A percentile compares a stretch with the other conserved stretches of the same genome.
Conservation (phyloP, 2,329 filamentous ascomycete species). For the Fonsecaea erecta region DNA sequence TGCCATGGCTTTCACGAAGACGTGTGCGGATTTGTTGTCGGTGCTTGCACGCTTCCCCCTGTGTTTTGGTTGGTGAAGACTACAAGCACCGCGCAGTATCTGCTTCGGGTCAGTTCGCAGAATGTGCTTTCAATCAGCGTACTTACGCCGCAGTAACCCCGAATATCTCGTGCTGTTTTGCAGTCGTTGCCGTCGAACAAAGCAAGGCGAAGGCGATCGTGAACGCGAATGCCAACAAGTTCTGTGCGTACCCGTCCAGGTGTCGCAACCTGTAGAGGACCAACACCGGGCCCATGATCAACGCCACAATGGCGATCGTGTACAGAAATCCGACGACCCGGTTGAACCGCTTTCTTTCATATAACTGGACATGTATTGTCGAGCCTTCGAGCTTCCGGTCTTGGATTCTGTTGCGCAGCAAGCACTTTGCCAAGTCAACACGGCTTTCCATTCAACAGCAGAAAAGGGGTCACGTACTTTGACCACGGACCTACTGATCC, state of each 20-base stretch:
- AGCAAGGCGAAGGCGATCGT: slow-evolving; percentile 19
- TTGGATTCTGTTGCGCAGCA: slow-evolving; percentile 14
- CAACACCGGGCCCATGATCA: slow-evolving; percentile 23
- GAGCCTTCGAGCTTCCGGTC: slow-evolving; percentile 6
- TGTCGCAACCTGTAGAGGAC: slow-evolving; percentile 18
- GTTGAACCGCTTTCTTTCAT: slow-evolving; percentile 22
- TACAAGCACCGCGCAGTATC: slow-evolving; percentile 27
- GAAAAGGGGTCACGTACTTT: neutral
- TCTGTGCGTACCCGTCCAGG: slow-evolving; percentile 20
- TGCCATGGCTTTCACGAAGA: neutral
- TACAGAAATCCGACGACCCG: slow-evolving; percentile 21
- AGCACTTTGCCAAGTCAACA: neutral
- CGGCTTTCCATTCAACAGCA: neutral
- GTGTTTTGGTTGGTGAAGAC: slow-evolving; percentile 23
- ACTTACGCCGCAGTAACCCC: slow-evolving; percentile 26
- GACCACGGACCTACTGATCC: neutral
- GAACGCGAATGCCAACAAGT: slow-evolving; percentile 11
- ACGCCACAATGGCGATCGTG: slow-evolving; percentile 13
- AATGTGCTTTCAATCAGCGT: neutral
- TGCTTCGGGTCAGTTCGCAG: neutral
- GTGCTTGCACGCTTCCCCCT: neutral
- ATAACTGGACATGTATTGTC: slow-evolving; percentile 10
- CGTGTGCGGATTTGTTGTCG: neutral
- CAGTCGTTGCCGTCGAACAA: slow-evolving; percentile 22
- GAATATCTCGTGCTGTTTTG: slow-evolving; percentile 26